Percentiles rank a stretch among this genome's conserved stretches.
Conservation (phyloP, 1,139 yeast species). For the Tardiomyces digboiensis region DNA sequence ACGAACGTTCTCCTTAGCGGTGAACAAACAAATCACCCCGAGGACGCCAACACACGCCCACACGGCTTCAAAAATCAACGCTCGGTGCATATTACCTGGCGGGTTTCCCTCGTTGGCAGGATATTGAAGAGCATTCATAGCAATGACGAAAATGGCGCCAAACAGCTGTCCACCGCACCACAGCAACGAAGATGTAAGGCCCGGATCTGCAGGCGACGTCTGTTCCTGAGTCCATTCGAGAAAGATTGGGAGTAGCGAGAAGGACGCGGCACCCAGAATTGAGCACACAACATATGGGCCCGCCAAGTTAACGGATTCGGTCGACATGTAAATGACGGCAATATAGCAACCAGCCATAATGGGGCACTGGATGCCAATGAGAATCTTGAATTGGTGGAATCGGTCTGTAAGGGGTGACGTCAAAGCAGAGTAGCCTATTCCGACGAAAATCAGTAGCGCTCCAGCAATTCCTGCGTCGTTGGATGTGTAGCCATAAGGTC, state of each 20-base stretch:
- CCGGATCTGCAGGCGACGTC: slow-evolving; percentile 26
- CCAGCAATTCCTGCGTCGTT: slow-evolving; percentile 29
- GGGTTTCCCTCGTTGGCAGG: slow-evolving; percentile 20
- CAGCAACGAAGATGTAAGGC: slow-evolving; percentile 22
- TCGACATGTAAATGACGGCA: slow-evolving; percentile 25
- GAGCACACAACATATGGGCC: slow-evolving; percentile 27
- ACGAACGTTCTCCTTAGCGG: slow-evolving; percentile 11
- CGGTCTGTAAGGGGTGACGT: slow-evolving; percentile 26
- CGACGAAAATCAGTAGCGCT: slow-evolving; percentile 25
- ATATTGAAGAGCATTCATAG: slow-evolving; percentile 25
- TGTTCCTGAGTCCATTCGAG: slow-evolving; percentile 29
- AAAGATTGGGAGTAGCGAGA: slow-evolving; percentile 24
- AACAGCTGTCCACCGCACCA: slow-evolving; percentile 28
- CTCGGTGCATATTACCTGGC: slow-evolving; percentile 25
- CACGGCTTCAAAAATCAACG: slow-evolving; percentile 26
- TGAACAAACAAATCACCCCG: slow-evolving; percentile 14
- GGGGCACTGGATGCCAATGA: slow-evolving; percentile 21
- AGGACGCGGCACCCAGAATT: slow-evolving; percentile 26
- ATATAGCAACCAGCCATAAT: slow-evolving; percentile 23
- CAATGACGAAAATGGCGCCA: slow-evolving; percentile 27
- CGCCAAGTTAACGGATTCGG: slow-evolving; percentile 16
- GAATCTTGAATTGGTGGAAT: slow-evolving; percentile 17
- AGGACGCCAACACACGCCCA: slow-evolving; percentile 20
- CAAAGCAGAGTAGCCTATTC: slow-evolving; percentile 24
- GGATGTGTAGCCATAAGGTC: slow-evolving; percentile 25